Evolutionary conservation across 2,329 filamentous ascomycete genomes (phyloP), one percentile per base, ranked within the genome.

Genomic region (Cladophialophora yegresii): DNA sequence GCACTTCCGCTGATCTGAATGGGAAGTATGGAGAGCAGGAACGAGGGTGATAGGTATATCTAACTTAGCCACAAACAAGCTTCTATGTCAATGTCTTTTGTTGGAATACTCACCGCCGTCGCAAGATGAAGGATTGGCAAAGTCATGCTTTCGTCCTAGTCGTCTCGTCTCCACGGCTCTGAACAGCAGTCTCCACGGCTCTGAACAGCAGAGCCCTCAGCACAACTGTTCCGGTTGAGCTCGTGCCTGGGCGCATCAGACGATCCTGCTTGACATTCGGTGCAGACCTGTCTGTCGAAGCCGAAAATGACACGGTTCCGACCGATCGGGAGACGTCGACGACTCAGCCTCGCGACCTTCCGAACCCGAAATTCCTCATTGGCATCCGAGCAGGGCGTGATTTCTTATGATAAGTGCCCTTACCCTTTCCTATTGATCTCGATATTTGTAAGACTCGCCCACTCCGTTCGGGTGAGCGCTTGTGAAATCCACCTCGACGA

Each of bases 391-490:
- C 9, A 1, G 55, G 49, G 20, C n/a, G 43, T 2, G 2, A 5
- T 12, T 33, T 36, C 40, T 16, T 58, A 40, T 32, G 43, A 20
- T 45, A 32, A 22, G 12, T 10, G 12, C 55, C 26, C 32, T 13
- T 10, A 5, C 55, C 26, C 32, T 13, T 58, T 26, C 26, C 40
- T 5, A 9, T 13, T 28, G 47, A 13, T 50, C 22, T 50, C 2
- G 10, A 9, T 1, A 28, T 26, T 9, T 50, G 20, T 26, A 50
- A 26, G 13, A 50, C 23, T 28, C 10, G 22, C 20, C 47, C 47
- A 20, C 7, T 58, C 40, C 55, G 26, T 40, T 12, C 13, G 22
- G 55, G 55, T 30, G 40, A 58, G 9, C n/a, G 55, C 23, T 33
- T 58, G 26, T 36, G 23, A 23, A 58, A 49, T 33, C 36, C 36